phyloP scores from a whole-genome alignment of 805 yeast genomes.

The Candida broadrunensis region DNA sequence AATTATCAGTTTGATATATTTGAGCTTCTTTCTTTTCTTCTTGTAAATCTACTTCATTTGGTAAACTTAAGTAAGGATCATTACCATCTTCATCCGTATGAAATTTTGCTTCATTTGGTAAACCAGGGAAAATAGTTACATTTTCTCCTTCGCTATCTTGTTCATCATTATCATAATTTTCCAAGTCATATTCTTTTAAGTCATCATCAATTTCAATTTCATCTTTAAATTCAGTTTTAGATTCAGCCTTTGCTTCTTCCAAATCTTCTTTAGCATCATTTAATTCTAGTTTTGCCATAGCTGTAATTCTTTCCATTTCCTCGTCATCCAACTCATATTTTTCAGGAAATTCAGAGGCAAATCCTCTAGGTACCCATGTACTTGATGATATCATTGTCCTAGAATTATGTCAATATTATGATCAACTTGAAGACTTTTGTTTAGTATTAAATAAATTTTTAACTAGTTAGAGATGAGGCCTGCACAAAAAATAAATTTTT shows the following conservation, averaged over 20 bases:
- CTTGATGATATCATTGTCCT: slow-evolving; percentile 82
- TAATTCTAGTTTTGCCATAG: slow-evolving; percentile 79
- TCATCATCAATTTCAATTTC: slow-evolving; percentile 76
- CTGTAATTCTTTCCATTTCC: slow-evolving; percentile 86
- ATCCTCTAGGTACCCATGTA: slow-evolving; percentile 95
- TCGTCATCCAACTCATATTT: slow-evolving; percentile 85
- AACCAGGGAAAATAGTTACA: slow-evolving; percentile 69
- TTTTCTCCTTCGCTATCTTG: slow-evolving; percentile 56
- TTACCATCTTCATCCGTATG: slow-evolving; percentile 46
- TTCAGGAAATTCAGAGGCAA: slow-evolving; percentile 88
- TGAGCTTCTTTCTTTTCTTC: slow-evolving; percentile 85
- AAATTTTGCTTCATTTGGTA: slow-evolving; percentile 57
- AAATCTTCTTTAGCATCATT: slow-evolving; percentile 70
- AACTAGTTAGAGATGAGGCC: slow-evolving; percentile 4
- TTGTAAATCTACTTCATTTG: slow-evolving; percentile 57
- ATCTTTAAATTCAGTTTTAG: slow-evolving; percentile 35
- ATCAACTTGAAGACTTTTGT: background rate
- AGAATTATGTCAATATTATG: background rate
- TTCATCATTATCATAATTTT: slow-evolving; percentile 74
- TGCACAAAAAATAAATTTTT: slow-evolving; percentile 5
- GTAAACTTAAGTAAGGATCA: slow-evolving; percentile 64
- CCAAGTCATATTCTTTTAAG: slow-evolving; percentile 82
- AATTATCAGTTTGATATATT: slow-evolving; percentile 84
- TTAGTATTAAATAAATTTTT: background rate
- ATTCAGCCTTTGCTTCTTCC: slow-evolving; percentile 43